phyloP scores from a whole-genome alignment of 2,329 filamentous ascomycete species.

The Penicillium sp. region DNA sequence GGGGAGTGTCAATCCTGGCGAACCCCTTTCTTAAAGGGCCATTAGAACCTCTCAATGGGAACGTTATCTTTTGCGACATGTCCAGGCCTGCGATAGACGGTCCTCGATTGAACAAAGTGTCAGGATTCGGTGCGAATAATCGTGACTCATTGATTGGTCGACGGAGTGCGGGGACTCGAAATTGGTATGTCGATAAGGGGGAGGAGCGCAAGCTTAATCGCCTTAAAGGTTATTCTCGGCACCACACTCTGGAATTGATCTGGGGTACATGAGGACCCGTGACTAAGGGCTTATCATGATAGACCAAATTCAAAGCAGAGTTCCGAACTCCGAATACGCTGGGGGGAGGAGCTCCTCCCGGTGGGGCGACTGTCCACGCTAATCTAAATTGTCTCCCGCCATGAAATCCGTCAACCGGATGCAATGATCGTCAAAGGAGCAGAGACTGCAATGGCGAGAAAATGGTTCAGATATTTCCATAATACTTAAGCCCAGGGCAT shows the following conservation, averaged over 20 bases:
- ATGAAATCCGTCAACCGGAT: too few relatives aligned
- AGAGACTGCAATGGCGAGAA: not conserved
- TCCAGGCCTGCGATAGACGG: not conserved
- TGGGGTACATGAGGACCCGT: too few relatives aligned
- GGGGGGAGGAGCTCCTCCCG: conserved; percentile 20
- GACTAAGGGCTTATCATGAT: not conserved
- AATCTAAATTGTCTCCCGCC: too few relatives aligned
- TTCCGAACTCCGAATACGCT: not conserved
- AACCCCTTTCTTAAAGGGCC: not conserved
- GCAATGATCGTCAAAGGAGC: too few relatives aligned
- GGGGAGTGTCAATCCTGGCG: too few relatives aligned
- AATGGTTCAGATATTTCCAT: not conserved
- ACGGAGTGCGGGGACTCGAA: not conserved
- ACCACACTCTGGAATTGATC: too few relatives aligned
- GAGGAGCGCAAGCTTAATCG: not conserved
- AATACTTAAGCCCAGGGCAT: not conserved
- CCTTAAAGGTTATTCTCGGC: too few relatives aligned
- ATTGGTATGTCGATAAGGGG: not conserved
- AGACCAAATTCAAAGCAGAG: not conserved
- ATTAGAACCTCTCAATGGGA: not conserved
- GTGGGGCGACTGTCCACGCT: not conserved
- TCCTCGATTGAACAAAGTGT: not conserved
- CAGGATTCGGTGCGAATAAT: conserved; percentile 5
- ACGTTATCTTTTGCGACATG: not conserved
- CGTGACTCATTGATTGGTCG: conserved; percentile 16